Conservation (phyloP, 2,329 filamentous ascomycete species). For the Phialemoniopsis sp. region DNA sequence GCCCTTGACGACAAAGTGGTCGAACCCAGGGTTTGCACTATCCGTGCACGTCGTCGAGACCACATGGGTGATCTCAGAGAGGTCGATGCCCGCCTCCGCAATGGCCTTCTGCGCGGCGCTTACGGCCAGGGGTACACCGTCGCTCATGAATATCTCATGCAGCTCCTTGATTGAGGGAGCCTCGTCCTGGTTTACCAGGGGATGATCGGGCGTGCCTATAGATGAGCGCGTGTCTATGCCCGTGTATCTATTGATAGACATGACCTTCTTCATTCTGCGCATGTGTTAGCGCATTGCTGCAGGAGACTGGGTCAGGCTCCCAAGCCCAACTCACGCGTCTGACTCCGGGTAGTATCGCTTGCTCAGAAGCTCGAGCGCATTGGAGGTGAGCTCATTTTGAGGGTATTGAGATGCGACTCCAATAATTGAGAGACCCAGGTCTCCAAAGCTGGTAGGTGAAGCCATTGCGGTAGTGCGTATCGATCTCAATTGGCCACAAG, state of each 20-base stretch:
- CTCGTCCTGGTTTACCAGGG: slow-evolving; percentile 51
- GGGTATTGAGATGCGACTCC: slow-evolving; percentile 59
- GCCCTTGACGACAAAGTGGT: slow-evolving; percentile 58
- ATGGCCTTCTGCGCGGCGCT: slow-evolving; percentile 51
- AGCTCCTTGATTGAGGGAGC: slow-evolving; percentile 53
- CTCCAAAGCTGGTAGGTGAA: slow-evolving; percentile 33
- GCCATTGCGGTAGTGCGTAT: slow-evolving; percentile 27
- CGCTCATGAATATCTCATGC: slow-evolving; percentile 48
- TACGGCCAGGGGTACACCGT: slow-evolving; percentile 55
- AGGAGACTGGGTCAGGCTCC: too few relatives aligned
- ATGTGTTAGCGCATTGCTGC: too few relatives aligned
- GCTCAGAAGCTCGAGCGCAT: slow-evolving; percentile 46
- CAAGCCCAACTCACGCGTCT: slow-evolving; percentile 43
- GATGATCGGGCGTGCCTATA: slow-evolving; percentile 57
- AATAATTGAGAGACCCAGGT: slow-evolving; percentile 56
- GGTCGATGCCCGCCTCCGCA: slow-evolving; percentile 45
- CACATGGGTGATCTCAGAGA: slow-evolving; percentile 58
- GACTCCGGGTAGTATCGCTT: slow-evolving; percentile 56
- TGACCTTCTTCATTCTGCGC: slow-evolving; percentile 56
- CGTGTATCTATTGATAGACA: slow-evolving; percentile 60
- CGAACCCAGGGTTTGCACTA: slow-evolving; percentile 65
- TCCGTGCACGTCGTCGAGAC: slow-evolving; percentile 67
- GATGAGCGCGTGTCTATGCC: slow-evolving; percentile 61
- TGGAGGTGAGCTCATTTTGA: slow-evolving; percentile 45
- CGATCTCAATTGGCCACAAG: too few relatives aligned